Evolutionary conservation across 2,329 filamentous ascomycete species (phyloP).

Genomic region (Ceratocystis huliohia): DNA sequence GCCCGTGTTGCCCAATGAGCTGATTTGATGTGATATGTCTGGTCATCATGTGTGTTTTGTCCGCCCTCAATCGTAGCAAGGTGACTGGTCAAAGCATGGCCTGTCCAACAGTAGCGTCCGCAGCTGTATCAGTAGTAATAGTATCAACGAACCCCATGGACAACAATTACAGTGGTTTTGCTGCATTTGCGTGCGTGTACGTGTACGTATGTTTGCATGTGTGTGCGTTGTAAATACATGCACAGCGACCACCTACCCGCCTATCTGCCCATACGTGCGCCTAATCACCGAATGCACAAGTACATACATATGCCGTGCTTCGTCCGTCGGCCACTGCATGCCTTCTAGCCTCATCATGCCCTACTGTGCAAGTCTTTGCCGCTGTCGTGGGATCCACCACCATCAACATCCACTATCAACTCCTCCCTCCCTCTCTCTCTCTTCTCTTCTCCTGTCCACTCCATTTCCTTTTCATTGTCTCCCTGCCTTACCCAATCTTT

Average conservation of each 20-base stretch:
- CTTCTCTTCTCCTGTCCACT: neutral
- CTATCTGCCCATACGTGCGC: neutral
- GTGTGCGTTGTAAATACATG: neutral
- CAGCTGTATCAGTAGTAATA: too few relatives aligned
- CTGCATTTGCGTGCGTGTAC: neutral
- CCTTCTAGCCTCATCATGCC: neutral
- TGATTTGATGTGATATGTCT: neutral
- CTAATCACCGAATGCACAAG: neutral
- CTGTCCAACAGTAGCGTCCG: too few relatives aligned
- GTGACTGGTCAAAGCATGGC: neutral
- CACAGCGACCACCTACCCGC: neutral
- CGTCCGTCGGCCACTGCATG: neutral
- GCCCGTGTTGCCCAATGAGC: neutral
- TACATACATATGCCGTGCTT: neutral
- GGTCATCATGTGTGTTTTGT: neutral
- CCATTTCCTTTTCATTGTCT: too few relatives aligned
- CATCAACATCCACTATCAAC: neutral
- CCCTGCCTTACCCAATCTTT: neutral
- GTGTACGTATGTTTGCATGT: constrained; percentile 7
- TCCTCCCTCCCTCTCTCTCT: neutral
- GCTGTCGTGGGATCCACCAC: neutral
- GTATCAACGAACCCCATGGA: neutral
- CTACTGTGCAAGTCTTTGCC: neutral
- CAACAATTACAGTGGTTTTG: neutral
- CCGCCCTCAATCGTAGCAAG: neutral